Percentiles rank a stretch among this genome's conserved stretches.
These are phyloP conservation scores for Pythium phragmitis DNA, from an alignment of 352 stramenopile species.

Conservation along the genomic window DNA sequence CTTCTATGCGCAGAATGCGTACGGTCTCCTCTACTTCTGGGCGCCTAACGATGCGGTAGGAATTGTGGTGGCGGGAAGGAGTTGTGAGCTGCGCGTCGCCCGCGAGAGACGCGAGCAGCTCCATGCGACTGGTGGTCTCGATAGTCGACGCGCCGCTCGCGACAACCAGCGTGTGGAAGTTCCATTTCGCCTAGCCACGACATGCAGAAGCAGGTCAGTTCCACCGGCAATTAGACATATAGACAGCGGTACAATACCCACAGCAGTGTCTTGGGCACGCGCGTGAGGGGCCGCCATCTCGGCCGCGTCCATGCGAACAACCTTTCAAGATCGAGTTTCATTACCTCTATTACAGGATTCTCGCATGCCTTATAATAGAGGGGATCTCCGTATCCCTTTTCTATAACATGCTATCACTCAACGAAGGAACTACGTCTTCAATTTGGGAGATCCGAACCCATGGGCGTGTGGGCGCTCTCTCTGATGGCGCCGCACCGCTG, in stretches of 20 bases:
- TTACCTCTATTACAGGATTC: not conserved
- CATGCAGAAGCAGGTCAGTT: not conserved
- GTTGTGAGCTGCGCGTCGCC: constrained; percentile 26
- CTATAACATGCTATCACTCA: not conserved
- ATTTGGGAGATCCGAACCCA: constrained; percentile 4
- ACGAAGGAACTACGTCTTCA: not conserved
- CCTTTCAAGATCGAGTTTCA: constrained; percentile 5
- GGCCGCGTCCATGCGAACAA: constrained; percentile 2
- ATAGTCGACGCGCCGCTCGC: constrained; percentile 37
- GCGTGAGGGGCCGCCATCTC: not conserved
- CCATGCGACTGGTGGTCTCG: constrained; percentile 30
- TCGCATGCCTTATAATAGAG: not conserved
- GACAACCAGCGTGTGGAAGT: constrained; percentile 52
- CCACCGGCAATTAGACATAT: not conserved
- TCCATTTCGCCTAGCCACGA: constrained; percentile 27
- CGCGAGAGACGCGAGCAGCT: constrained; percentile 32
- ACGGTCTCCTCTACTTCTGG: constrained; percentile 35
- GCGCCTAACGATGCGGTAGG: constrained; percentile 47
- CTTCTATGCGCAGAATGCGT: constrained; percentile 20
- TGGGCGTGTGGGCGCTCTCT: constrained; percentile 20
- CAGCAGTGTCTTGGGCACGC: not conserved
- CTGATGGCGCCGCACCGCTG: constrained; percentile 23
- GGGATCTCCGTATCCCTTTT: not conserved
- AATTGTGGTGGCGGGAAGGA: constrained; percentile 32
- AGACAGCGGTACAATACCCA: not conserved